phyloP scores from a whole-genome alignment of 352 stramenopile genomes.

The Globisporangium canariense region DNA sequence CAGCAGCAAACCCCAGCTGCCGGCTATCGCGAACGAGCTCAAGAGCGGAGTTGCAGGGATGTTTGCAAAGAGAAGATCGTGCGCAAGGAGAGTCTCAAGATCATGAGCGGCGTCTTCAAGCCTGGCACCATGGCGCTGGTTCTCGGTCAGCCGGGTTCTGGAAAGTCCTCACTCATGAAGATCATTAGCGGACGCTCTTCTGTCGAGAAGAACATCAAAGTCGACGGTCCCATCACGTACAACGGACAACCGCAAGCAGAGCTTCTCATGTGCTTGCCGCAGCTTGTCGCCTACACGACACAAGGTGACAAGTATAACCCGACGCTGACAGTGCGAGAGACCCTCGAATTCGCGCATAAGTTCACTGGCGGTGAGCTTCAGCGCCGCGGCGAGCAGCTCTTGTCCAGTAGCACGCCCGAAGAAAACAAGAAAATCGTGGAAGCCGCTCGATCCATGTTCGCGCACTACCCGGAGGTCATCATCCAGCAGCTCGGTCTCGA shows the following conservation, averaged over 20 bases:
- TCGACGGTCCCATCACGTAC: neutral
- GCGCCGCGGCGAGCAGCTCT: constrained; percentile 13
- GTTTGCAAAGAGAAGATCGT: neutral
- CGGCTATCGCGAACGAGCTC: neutral
- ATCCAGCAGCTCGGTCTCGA: constrained; percentile 12
- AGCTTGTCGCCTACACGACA: constrained; percentile 23
- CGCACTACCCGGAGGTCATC: constrained; percentile 10
- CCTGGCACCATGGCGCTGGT: neutral
- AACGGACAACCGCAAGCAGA: neutral
- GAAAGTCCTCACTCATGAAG: neutral
- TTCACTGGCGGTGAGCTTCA: constrained; percentile 30
- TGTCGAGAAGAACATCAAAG: neutral
- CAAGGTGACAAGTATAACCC: constrained; percentile 86
- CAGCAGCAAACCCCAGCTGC: neutral
- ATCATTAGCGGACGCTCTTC: neutral
- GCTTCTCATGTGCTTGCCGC: constrained; percentile 1
- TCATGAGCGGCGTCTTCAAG: neutral
- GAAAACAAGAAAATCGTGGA: constrained; percentile 14
- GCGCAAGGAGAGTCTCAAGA: neutral
- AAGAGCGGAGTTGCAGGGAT: neutral
- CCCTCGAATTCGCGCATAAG: constrained; percentile 40
- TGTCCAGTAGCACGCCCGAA: constrained; percentile 26
- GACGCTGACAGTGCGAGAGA: constrained; percentile 51
- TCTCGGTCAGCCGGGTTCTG: neutral
- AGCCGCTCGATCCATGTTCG: constrained; percentile 9